Conservation (phyloP, 441 rosid species). For the Hura crepitans region DNA sequence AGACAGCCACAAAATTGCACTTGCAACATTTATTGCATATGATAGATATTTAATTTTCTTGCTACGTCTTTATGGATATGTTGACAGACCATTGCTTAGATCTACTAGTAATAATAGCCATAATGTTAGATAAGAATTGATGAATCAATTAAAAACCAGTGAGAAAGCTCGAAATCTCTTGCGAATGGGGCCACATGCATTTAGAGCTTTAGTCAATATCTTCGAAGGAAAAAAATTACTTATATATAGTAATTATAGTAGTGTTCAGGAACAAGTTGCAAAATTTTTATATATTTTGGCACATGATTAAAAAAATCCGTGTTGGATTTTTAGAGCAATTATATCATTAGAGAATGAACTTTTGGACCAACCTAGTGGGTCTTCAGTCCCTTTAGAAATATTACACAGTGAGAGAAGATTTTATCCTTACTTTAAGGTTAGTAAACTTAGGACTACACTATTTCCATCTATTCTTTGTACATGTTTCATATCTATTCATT, state of each 20-base stretch:
- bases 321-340: not conserved
- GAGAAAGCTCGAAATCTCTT: not conserved
- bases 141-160: not conserved
- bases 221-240: not conserved
- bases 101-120: not conserved
- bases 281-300: not conserved
- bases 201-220: not conserved
- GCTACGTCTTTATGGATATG: not conserved
- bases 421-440: slow-evolving; percentile 4
- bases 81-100: not conserved
- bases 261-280: not conserved
- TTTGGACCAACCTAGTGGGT: not conserved
- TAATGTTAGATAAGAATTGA: not conserved
- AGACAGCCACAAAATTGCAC: not conserved
- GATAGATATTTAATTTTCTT: not conserved
- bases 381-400: not conserved
- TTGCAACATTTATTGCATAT: not conserved
- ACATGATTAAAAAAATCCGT: too few species aligned
- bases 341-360: not conserved
- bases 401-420: not conserved
- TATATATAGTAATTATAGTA: not conserved
- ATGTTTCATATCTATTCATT: too few species aligned
- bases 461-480: not conserved
- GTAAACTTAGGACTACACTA: not conserved
- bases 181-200: not conserved